Evolutionary conservation across 2,329 filamentous ascomycete species (phyloP), one percentile per base, ranked within the genome.

Genomic region (Exophiala viscosa): DNA sequence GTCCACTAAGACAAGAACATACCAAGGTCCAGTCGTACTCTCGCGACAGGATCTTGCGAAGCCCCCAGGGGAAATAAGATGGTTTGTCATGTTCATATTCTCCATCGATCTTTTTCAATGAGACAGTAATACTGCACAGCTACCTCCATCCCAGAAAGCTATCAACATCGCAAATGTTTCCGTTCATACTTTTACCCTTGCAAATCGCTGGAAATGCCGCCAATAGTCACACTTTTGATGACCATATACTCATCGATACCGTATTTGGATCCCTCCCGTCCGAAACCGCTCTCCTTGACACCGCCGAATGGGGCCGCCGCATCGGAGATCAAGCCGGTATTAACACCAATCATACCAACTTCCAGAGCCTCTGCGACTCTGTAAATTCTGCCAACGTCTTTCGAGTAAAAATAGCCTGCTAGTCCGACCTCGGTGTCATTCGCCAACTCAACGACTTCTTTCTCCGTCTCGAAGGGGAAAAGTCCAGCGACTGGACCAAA

Each of bases 401-500:
- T 74, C 58, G 78, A 90, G 77, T 89, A 97, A 76, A 99, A 96
- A 74, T 97, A 97, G 1, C 89, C 92, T 0, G 92, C 93, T 33
- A 99, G 78, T 1, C 93, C 93, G 34, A 97, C 91, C 47, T 92
- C 85, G 1, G 88, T 78, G 38, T 75, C 71, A 70, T 99, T 99
- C 3, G 93, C 92, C 60, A 92, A 73, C 58, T 81, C 77, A 28
- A 97, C 83, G 4, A 96, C 93, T 65, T 97, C 91, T 48, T 87
- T 85, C 72, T 97, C 93, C 0, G 86, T 90, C 42, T 88, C 81
- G 67, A 97, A 99, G 44, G 84, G 80, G 76, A 96, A 96, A 11
- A 97, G 72, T 0, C 88, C 92, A 0, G 91, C 92, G 0, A 97
- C 87, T 2, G 93, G 93, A 0, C 93, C 93, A 67, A 99, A 99